These are phyloP conservation scores for Paraglomus brasilianum DNA, from an alignment of 192 early-diverging fungal species.

Conservation along the genomic window DNA sequence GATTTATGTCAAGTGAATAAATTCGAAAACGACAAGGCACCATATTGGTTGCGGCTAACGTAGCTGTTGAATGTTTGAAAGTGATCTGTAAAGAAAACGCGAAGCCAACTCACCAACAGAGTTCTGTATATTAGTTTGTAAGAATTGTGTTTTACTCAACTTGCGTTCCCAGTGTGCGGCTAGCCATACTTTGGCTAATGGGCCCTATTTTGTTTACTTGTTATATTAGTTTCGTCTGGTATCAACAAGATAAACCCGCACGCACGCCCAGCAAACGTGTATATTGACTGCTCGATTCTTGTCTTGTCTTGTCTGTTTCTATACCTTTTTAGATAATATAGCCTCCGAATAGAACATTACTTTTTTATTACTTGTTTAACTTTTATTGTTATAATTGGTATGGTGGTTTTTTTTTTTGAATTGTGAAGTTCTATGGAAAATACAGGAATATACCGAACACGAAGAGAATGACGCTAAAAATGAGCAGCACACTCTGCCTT, in stretches of 20 bases:
- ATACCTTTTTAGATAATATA: slow-evolving; percentile 67
- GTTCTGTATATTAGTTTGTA: slow-evolving; percentile 88
- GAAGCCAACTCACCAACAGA: slow-evolving; percentile 66
- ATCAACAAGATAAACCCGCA: too few species aligned
- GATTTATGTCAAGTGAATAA: neutral
- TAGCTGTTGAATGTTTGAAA: neutral
- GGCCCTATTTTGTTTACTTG: slow-evolving; percentile 47
- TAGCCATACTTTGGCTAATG: slow-evolving; percentile 95
- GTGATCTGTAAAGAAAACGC: neutral
- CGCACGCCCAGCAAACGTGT: too few species aligned
- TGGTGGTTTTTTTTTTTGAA: too few species aligned
- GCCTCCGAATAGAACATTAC: slow-evolving; percentile 78
- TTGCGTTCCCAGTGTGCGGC: slow-evolving; percentile 98
- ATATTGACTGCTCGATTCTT: too few species aligned
- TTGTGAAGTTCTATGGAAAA: too few species aligned
- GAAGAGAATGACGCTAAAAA: too few species aligned
- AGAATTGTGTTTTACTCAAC: slow-evolving; percentile 89
- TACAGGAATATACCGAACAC: too few species aligned
- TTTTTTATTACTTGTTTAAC: too few species aligned
- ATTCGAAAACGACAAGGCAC: neutral
- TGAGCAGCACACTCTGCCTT: too few species aligned
- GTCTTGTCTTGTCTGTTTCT: too few species aligned
- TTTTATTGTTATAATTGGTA: too few species aligned
- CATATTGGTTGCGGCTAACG: neutral
- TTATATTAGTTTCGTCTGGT: too few species aligned